These are phyloP conservation scores for Tausonia pullulans DNA, from an alignment of 1,284 basidiomycete genomes.

Conservation along the genomic window DNA sequence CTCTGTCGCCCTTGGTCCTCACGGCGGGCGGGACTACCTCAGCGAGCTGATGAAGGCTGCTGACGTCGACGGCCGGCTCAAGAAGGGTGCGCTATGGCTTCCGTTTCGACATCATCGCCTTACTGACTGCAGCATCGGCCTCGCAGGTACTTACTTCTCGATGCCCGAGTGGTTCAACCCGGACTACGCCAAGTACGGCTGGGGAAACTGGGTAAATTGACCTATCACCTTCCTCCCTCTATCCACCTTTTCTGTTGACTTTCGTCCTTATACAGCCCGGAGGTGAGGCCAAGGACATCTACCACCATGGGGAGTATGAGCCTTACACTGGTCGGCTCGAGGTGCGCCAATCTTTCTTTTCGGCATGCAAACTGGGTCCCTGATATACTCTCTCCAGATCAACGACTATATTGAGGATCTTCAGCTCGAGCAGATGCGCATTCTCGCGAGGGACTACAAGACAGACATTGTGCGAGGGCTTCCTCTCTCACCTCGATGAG, in stretches of 20 bases:
- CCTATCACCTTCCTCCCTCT: background rate
- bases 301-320: slow-evolving; percentile 41
- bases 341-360: slow-evolving; percentile 23
- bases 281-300: slow-evolving; percentile 44
- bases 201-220: slow-evolving; percentile 29
- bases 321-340: slow-evolving; percentile 45
- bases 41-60: slow-evolving; percentile 45
- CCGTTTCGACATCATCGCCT: no score
- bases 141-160: slow-evolving; percentile 42
- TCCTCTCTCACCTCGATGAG: no score
- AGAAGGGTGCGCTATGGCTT: slow-evolving; percentile 22
- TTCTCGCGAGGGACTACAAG: slow-evolving; percentile 42
- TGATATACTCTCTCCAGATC: background rate
- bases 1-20: slow-evolving; percentile 42
- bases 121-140: slow-evolving; percentile 41
- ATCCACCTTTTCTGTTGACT: background rate
- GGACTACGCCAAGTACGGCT: slow-evolving; percentile 44
- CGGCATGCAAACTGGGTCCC: background rate
- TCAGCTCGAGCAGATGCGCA: slow-evolving; percentile 47
- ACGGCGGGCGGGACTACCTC: slow-evolving; percentile 41
- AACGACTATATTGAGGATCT: slow-evolving; percentile 46
- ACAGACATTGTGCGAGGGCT: slow-evolving; percentile 45
- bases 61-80: background rate
- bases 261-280: slow-evolving; percentile 37
- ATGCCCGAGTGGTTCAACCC: slow-evolving; percentile 50